A percentile compares a stretch with the other conserved stretches of the same genome.
Conservation (phyloP, 768 basidiomycete species). For the Albatrellus ellisii region DNA sequence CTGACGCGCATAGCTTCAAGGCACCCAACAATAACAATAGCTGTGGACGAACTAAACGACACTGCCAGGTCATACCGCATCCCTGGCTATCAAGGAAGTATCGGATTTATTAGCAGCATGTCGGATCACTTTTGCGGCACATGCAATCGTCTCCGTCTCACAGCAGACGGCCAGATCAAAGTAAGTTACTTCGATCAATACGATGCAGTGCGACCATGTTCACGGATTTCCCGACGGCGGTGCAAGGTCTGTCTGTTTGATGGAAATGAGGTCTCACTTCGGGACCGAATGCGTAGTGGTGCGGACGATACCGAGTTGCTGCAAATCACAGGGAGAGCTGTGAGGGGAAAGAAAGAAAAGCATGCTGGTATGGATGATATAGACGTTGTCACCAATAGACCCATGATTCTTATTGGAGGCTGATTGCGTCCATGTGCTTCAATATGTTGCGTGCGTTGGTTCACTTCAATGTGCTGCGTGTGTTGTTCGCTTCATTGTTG, state of each 20-base stretch:
- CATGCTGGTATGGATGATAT: slow-evolving; percentile 80
- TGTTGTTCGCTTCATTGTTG: background rate
- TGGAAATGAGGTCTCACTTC: slow-evolving; percentile 69
- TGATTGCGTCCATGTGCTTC: slow-evolving; percentile 27
- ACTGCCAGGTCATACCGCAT: slow-evolving; percentile 75
- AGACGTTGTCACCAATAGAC: slow-evolving; percentile 62
- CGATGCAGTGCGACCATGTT: too few species aligned
- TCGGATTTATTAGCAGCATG: slow-evolving; percentile 91
- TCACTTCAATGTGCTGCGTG: too few species aligned
- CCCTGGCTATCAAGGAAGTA: slow-evolving; percentile 53
- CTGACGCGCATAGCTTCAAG: slow-evolving; percentile 32
- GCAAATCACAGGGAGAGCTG: slow-evolving; percentile 46
- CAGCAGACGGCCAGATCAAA: slow-evolving; percentile 89
- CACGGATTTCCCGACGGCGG: background rate
- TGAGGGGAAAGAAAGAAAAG: slow-evolving; percentile 61
- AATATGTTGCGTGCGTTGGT: too few species aligned
- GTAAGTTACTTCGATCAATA: too few species aligned
- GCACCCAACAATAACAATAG: slow-evolving; percentile 41
- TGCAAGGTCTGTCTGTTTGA: slow-evolving; percentile 81
- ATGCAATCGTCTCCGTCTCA: slow-evolving; percentile 75
- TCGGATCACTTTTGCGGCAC: slow-evolving; percentile 85
- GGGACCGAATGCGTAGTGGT: slow-evolving; percentile 57
- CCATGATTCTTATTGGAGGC: slow-evolving; percentile 93
- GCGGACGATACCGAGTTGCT: slow-evolving; percentile 52
- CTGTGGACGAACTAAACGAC: slow-evolving; percentile 57